Conservation (phyloP, 345 rosid species). For the Rubroshorea leprosula region DNA sequence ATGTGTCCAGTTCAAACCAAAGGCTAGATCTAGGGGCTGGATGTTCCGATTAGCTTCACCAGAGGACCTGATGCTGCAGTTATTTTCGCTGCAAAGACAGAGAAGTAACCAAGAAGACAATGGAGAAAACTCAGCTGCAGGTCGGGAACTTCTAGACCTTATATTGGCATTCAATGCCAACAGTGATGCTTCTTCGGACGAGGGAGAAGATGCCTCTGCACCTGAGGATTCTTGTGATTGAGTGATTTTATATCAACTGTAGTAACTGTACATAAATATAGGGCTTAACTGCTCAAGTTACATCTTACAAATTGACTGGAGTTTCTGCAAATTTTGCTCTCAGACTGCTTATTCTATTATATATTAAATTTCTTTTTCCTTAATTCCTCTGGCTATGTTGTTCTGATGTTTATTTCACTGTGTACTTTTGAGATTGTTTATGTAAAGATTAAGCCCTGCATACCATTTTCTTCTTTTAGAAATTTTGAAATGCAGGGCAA, state of each 20-base stretch:
- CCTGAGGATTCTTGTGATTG: conserved; percentile 36
- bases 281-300: conserved; percentile 1
- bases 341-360: not conserved
- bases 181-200: conserved; percentile 34
- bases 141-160: conserved; percentile 44
- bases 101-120: conserved; percentile 26
- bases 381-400: not conserved
- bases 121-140: conserved; percentile 38
- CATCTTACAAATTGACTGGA: not conserved
- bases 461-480: too few relatives aligned
- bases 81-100: conserved; percentile 40
- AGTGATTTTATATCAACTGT: conserved; percentile 1
- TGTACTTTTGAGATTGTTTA: not conserved
- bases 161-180: conserved; percentile 39
- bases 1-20: conserved; percentile 55
- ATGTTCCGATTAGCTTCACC: conserved; percentile 37
- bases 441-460: too few relatives aligned
- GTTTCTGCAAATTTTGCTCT: not conserved
- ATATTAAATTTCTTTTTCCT: conserved; percentile 7
- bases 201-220: conserved; percentile 35
- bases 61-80: conserved; percentile 45
- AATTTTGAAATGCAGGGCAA: too few relatives aligned
- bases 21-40: conserved; percentile 41
- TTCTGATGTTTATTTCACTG: not conserved
- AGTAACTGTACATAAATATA: conserved; percentile 28